These are phyloP conservation scores for Erythrophleum fordii DNA, from an alignment of 306 rosid genomes.

Conservation along the genomic window DNA sequence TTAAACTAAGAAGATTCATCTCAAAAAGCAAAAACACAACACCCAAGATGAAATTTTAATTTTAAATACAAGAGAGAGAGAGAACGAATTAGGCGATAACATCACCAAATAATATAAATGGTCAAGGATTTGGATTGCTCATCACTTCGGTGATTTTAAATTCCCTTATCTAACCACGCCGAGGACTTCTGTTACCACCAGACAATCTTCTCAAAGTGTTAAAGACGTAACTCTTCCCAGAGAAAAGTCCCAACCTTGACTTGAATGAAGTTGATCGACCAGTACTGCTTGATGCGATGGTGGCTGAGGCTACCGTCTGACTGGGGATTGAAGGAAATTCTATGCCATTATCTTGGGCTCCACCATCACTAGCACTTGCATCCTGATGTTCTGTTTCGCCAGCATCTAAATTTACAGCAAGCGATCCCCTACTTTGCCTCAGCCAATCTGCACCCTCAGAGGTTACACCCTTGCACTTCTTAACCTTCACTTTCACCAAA, in stretches of 20 bases:
- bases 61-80: conserved; percentile 36
- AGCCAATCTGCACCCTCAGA: conserved; percentile 80
- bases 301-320: conserved; percentile 41
- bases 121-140: conserved; percentile 18
- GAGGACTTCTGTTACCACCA: conserved; percentile 59
- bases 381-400: conserved; percentile 73
- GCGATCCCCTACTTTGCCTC: conserved; percentile 62
- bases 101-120: conserved; percentile 44
- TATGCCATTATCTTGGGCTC: conserved; percentile 65
- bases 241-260: conserved; percentile 73
- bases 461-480: conserved; percentile 89
- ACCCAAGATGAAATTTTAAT: conserved; percentile 53
- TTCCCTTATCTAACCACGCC: conserved; percentile 54
- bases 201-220: conserved; percentile 85
- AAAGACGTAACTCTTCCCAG: conserved; percentile 70
- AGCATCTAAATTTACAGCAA: conserved; percentile 84
- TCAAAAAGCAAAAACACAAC: conserved; percentile 56
- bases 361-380: conserved; percentile 84
- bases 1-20: conserved; percentile 59
- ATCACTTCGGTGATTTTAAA: neutral
- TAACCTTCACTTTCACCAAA: conserved; percentile 94
- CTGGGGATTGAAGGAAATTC: conserved; percentile 62
- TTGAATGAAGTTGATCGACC: conserved; percentile 65
- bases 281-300: conserved; percentile 55
- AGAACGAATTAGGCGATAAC: conserved; percentile 50